Conservation (phyloP, 2,329 filamentous ascomycete genomes). For the Rhinocladiella similis region DNA sequence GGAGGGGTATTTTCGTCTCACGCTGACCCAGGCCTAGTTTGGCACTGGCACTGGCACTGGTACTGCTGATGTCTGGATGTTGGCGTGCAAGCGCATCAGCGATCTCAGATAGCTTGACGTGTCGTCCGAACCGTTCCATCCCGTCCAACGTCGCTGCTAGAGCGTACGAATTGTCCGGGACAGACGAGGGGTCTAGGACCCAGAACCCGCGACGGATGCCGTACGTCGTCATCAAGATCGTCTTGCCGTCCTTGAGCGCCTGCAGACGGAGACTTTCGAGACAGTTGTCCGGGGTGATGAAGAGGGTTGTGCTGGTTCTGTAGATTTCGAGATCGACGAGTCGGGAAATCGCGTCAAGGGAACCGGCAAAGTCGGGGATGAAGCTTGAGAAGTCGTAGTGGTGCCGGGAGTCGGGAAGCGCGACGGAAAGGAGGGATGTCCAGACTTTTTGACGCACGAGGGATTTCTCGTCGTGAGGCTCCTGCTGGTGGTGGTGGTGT, state of each 20-base stretch:
- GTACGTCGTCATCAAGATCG: constrained; percentile 44
- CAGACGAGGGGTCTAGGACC: constrained; percentile 38
- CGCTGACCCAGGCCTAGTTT: constrained; percentile 34
- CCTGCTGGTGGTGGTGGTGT: too few relatives aligned
- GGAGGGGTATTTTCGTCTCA: constrained; percentile 38
- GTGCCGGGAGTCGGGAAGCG: constrained; percentile 46
- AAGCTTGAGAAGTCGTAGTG: constrained; percentile 46
- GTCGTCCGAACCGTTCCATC: too few relatives aligned
- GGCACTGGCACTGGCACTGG: constrained; percentile 47
- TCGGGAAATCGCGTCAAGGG: constrained; percentile 35
- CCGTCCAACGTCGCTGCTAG: too few relatives aligned
- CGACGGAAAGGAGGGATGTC: constrained; percentile 39
- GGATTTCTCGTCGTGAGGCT: too few relatives aligned
- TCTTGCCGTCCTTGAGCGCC: constrained; percentile 44
- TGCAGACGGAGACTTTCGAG: constrained; percentile 41
- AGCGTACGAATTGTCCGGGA: constrained; percentile 13
- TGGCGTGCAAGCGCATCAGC: too few relatives aligned
- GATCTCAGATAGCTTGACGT: too few relatives aligned
- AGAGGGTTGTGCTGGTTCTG: constrained; percentile 34
- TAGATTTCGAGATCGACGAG: constrained; percentile 38
- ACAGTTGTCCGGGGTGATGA: constrained; percentile 47
- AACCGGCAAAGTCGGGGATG: constrained; percentile 45
- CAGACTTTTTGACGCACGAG: constrained; percentile 30
- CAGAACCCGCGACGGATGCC: constrained; percentile 45
- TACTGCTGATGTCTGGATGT: too few relatives aligned